A percentile compares a stretch with the other conserved stretches of the same genome.
These are phyloP conservation scores for Leccinum variicolor DNA, from an alignment of 768 basidiomycete genomes.

Conservation along the genomic window DNA sequence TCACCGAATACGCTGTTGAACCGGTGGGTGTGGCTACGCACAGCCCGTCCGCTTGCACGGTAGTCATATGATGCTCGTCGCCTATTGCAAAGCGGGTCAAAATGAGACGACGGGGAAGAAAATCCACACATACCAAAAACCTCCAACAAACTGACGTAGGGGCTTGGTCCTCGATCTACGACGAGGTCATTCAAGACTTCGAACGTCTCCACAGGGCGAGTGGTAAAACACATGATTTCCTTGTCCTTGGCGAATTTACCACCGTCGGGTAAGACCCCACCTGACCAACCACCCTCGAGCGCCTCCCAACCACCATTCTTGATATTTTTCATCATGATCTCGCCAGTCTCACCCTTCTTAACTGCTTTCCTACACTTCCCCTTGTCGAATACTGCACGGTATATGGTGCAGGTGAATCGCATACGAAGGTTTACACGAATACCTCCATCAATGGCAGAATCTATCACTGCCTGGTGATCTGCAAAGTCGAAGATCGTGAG, in stretches of 20 bases:
- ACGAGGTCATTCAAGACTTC: slow-evolving; percentile 97
- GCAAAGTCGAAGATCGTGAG: slow-evolving; percentile 95
- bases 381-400: slow-evolving; percentile 81
- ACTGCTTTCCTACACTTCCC: slow-evolving; percentile 74
- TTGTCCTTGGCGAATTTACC: slow-evolving; percentile 71
- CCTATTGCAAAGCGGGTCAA: slow-evolving; percentile 44
- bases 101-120: neutral
- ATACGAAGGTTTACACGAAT: slow-evolving; percentile 97
- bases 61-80: slow-evolving; percentile 99
- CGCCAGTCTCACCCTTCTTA: slow-evolving; percentile 90
- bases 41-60: slow-evolving; percentile 96
- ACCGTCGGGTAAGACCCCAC: slow-evolving; percentile 40
- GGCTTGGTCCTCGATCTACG: slow-evolving; percentile 96
- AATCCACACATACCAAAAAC: slow-evolving; percentile 73
- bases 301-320: slow-evolving; percentile 95
- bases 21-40: slow-evolving; percentile 96
- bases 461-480: slow-evolving; percentile 81
- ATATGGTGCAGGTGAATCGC: slow-evolving; percentile 99
- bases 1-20: slow-evolving; percentile 95
- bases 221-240: slow-evolving; percentile 98
- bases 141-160: slow-evolving; percentile 93
- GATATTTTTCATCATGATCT: slow-evolving; percentile 94
- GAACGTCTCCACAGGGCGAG: slow-evolving; percentile 91
- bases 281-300: slow-evolving; percentile 74
- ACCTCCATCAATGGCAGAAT: slow-evolving; percentile 84